phyloP scores from a whole-genome alignment of 2,329 filamentous ascomycete genomes.

The Aureobasidium musti region DNA sequence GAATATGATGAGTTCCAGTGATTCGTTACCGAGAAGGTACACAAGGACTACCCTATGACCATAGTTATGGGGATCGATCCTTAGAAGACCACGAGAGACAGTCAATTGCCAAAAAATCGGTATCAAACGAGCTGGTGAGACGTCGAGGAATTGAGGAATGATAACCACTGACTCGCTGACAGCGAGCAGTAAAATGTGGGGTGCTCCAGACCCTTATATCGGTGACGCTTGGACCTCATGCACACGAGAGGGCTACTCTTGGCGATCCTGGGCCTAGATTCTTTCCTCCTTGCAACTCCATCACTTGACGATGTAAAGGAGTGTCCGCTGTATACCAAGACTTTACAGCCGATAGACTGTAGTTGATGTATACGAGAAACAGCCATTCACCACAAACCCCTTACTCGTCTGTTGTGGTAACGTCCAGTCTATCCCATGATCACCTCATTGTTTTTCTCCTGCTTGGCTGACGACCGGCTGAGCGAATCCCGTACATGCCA shows the following conservation, averaged over 20 bases:
- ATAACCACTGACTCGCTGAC: slow-evolving; percentile 16
- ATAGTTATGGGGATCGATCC: neutral
- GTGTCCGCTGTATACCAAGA: neutral
- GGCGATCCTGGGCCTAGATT: slow-evolving; percentile 5
- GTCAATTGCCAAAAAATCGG: neutral
- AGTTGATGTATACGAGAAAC: neutral
- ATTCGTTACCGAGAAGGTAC: neutral
- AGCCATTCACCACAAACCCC: neutral
- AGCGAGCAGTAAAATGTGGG: neutral
- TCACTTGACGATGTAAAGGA: neutral
- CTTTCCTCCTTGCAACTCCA: neutral
- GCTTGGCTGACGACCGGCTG: slow-evolving; percentile 20
- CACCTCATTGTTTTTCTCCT: neutral
- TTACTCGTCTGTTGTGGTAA: neutral
- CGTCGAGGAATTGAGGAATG: neutral
- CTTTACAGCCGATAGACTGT: neutral
- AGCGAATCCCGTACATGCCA: neutral
- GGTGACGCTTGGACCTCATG: slow-evolving; percentile 2
- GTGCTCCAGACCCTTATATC: slow-evolving; percentile 7
- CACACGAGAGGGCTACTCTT: neutral
- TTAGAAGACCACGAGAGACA: neutral
- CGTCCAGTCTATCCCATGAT: neutral
- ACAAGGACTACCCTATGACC: neutral
- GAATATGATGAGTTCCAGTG: neutral
- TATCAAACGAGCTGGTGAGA: neutral